Evolutionary conservation across 495 filamentous ascomycete genomes (phyloP), one percentile per base, ranked within the genome.

Genomic region (Hypoxylon cercidicola): DNA sequence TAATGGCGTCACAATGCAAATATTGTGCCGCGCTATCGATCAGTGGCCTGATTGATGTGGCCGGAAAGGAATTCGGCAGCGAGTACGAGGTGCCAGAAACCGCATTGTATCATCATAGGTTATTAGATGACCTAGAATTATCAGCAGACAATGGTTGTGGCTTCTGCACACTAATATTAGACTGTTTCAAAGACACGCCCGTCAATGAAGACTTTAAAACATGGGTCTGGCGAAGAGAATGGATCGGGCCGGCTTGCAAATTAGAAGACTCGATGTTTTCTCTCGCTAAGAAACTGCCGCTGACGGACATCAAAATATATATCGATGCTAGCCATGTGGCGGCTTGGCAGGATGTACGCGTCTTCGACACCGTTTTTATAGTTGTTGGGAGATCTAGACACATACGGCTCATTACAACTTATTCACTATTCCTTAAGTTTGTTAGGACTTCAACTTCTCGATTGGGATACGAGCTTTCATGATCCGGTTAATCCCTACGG

Each of bases 401-500:
- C 10, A 10, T 20, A 46, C 21, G 43, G 21, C 2, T 11, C 43
- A 2, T 46, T 46, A 12, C 2, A 37, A 37, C 34, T 37, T 37
- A 49, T 44, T 48, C 16, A 28, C 12, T 8, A 23, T 23, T 45
- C 4, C n/a, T n/a, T 13, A 41, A 19, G 37, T 40, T 51, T n/a
- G 39, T 23, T 45, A n/a, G n/a, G n/a, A n/a, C 50, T 44, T 19
- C 40, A 43, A 18, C n/a, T 47, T 20, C 19, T 41, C 15, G 45
- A 12, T 15, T 41, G 23, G 20, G n/a, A 19, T 32, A 30, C 46
- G 2, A 46, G 13, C 20, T 44, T 35, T 12, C 13, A 13, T 21
- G 40, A 56, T 35, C 53, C 53, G 34, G 15, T 3, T 5, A 56
- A 56, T 20, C 40, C 53, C 19, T 56, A 34, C 13, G 40, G 53